These are phyloP conservation scores for Macrolepiota albuminosa DNA, from an alignment of 768 basidiomycete species.

Conservation along the genomic window DNA sequence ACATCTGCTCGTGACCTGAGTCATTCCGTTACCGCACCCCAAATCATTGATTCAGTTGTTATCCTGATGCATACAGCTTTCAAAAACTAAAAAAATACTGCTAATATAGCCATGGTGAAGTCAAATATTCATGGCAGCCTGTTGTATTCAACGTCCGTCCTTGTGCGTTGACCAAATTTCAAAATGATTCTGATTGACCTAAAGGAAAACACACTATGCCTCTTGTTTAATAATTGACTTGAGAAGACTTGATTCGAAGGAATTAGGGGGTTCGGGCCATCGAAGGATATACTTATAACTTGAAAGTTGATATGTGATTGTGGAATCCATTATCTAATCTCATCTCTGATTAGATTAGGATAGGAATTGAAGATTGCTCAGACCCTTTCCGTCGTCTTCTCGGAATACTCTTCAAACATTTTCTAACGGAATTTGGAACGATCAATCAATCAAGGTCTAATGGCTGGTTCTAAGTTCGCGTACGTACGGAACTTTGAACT, in stretches of 20 bases:
- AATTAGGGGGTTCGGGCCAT: neutral
- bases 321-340: neutral
- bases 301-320: neutral
- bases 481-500: constrained; percentile 91
- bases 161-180: neutral
- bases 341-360: neutral
- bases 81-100: no score
- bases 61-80: neutral
- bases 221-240: no score
- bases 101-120: neutral
- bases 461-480: constrained; percentile 92
- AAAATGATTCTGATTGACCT: no score
- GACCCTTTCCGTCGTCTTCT: neutral
- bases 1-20: constrained; percentile 8
- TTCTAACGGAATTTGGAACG: neutral
- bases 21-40: neutral
- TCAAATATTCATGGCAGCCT: neutral
- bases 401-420: no score
- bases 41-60: neutral
- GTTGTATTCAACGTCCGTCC: neutral
- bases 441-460: constrained; percentile 22
- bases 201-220: no score
- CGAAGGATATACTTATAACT: no score
- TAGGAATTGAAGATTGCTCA: no score
- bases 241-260: no score